Conservation (phyloP, 225 moss, liverwort and hornwort species). For the Sphagnum contortum region DNA sequence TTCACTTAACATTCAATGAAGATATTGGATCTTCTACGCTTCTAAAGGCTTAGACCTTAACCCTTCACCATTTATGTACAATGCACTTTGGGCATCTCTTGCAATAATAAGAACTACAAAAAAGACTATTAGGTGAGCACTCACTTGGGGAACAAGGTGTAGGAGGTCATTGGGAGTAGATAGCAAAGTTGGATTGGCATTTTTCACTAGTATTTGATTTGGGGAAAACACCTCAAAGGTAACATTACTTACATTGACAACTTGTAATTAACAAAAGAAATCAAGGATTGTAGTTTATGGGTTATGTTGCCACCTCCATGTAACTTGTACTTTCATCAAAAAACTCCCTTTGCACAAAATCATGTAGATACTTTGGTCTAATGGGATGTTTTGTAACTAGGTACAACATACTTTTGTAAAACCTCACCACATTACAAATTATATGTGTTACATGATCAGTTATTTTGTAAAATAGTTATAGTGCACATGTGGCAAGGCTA, state of each 20-base stretch:
- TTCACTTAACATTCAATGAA: too few species aligned
- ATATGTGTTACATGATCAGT: constrained; percentile 63
- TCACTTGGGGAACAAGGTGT: constrained; percentile 56
- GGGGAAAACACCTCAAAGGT: constrained; percentile 35
- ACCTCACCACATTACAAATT: constrained; percentile 66
- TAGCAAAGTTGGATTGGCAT: constrained; percentile 47
- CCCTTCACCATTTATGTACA: too few species aligned
- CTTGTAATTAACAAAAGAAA: constrained; percentile 18
- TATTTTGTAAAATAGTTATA: constrained; percentile 81
- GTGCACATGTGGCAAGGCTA: constrained; percentile 60
- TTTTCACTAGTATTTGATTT: constrained; percentile 39
- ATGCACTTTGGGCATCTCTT: too few species aligned
- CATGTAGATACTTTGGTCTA: too few species aligned
- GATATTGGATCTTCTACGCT: too few species aligned
- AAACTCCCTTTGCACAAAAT: too few species aligned
- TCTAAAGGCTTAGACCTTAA: too few species aligned
- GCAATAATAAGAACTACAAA: too few species aligned
- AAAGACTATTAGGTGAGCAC: neutral
- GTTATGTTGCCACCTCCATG: too few species aligned
- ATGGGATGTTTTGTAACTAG: too few species aligned
- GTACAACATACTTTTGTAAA: neutral
- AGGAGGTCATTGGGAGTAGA: constrained; percentile 38
- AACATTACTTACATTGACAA: constrained; percentile 59
- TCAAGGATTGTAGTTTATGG: neutral
- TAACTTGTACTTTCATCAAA: too few species aligned